A percentile compares a stretch with the other conserved stretches of the same genome.
These are phyloP conservation scores for Solanum piurae DNA, from an alignment of 257 asterid genomes.

Conservation along the genomic window DNA sequence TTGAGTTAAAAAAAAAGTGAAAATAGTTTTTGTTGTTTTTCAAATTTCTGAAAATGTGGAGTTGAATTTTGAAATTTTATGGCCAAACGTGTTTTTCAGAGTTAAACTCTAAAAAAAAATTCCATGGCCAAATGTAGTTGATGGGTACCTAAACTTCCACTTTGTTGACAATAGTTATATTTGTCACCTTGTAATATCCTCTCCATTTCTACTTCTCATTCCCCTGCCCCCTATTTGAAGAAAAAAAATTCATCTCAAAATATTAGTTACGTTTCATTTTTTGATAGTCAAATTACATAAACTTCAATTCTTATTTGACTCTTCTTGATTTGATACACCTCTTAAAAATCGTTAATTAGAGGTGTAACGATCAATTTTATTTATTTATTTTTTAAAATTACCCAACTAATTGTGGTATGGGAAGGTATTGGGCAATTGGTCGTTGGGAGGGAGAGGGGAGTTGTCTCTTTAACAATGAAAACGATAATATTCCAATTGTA, in stretches of 20 bases:
- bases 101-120: too few species aligned
- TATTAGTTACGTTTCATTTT: not conserved
- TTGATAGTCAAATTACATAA: not conserved
- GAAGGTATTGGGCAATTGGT: not conserved
- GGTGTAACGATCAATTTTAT: not conserved
- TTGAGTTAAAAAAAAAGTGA: not conserved
- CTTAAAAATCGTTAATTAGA: too few species aligned
- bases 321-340: not conserved
- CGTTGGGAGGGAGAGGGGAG: not conserved
- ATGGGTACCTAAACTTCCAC: not conserved
- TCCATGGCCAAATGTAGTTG: too few species aligned
- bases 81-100: accelerated
- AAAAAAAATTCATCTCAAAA: too few species aligned
- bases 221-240: not conserved
- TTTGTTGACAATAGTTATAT: too few species aligned
- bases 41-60: not conserved
- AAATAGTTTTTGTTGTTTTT: too few species aligned
- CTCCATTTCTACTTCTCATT: not conserved
- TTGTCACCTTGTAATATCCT: not conserved
- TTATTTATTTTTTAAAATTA: too few species aligned
- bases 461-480: not conserved
- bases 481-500: too few species aligned
- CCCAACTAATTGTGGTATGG: not conserved
- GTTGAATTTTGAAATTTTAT: not conserved
- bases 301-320: not conserved